A percentile compares a stretch with the other conserved stretches of the same genome.
phyloP scores from a whole-genome alignment of 2,329 filamentous ascomycete species.

The Calonectria ilicicola region DNA sequence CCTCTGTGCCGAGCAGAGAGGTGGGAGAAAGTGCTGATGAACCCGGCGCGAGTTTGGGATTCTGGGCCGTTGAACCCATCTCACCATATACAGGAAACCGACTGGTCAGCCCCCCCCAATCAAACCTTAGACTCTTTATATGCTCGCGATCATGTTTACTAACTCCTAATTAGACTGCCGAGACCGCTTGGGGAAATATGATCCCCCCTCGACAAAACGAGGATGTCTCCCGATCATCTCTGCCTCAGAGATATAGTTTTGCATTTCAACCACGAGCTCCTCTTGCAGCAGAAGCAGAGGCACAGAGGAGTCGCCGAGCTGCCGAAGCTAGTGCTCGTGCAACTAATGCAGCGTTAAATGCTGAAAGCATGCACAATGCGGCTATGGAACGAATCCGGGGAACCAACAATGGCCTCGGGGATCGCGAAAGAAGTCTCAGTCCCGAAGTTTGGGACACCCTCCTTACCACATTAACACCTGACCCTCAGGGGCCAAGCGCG shows the following conservation, averaged over 20 bases:
- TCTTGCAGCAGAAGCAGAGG: conserved; percentile 10
- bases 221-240: neutral
- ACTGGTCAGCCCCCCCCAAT: conserved; percentile 37
- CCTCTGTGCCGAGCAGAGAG: conserved; percentile 28
- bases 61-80: conserved; percentile 40
- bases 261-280: conserved; percentile 7
- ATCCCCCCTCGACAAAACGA: neutral
- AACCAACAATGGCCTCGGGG: conserved; percentile 79
- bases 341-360: neutral
- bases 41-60: conserved; percentile 32
- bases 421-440: conserved; percentile 86
- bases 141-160: neutral
- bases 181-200: neutral
- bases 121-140: too few species aligned
- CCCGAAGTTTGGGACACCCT: conserved; percentile 86
- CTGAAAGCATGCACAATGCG: conserved; percentile 14
- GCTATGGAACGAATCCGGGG: conserved; percentile 22
- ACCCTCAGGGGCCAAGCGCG: conserved; percentile 82
- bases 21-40: conserved; percentile 23
- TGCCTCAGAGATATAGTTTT: conserved; percentile 6
- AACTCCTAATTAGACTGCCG: conserved; percentile 10
- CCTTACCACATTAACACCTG: conserved; percentile 82
- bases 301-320: conserved; percentile 6
- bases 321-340: neutral
- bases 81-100: conserved; percentile 33